phyloP scores from a whole-genome alignment of 2,329 filamentous ascomycete species.

The Immersiporthe knoxdaviesiana region DNA sequence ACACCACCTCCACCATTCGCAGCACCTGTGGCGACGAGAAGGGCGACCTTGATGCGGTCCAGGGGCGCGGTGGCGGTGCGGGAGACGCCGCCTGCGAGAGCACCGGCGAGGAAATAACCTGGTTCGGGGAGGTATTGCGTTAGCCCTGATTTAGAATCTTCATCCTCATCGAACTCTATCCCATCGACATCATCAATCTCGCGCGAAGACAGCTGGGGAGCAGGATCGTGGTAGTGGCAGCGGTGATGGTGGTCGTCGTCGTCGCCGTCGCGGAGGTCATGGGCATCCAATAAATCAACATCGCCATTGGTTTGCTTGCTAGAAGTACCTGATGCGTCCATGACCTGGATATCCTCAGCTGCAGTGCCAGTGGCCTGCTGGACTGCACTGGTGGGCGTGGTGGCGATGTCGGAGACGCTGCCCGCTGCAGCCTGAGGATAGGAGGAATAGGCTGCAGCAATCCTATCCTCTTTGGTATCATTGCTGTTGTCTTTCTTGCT shows the following conservation, averaged over 20 bases:
- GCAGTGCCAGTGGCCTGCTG: constrained; percentile 15
- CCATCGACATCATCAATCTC: constrained; percentile 17
- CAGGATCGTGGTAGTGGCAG: constrained; percentile 19
- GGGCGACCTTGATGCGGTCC: constrained; percentile 95
- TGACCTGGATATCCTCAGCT: constrained; percentile 6
- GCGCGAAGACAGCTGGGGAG: constrained; percentile 22
- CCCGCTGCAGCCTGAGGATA: constrained; percentile 18
- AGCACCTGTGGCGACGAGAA: constrained; percentile 84
- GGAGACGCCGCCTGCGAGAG: constrained; percentile 90
- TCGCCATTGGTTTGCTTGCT: constrained; percentile 10
- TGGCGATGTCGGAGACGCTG: constrained; percentile 3
- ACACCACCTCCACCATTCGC: constrained; percentile 72
- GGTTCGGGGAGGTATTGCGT: constrained; percentile 76
- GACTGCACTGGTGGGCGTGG: constrained; percentile 14
- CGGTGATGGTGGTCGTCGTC: constrained; percentile 19
- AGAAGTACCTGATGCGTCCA: constrained; percentile 20
- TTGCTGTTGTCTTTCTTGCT: not conserved
- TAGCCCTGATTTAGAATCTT: constrained; percentile 55
- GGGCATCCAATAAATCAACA: constrained; percentile 21
- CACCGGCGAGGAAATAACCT: constrained; percentile 98
- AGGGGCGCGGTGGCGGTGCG: constrained; percentile 94
- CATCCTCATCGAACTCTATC: constrained; percentile 32
- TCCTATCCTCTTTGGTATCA: constrained; percentile 3
- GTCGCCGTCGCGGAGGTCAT: too few species aligned
- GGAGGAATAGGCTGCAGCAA: constrained; percentile 14